Evolutionary conservation across 768 basidiomycete genomes (phyloP), one percentile per base, ranked within the genome.

Genomic region (Crepidotus variabilis): DNA sequence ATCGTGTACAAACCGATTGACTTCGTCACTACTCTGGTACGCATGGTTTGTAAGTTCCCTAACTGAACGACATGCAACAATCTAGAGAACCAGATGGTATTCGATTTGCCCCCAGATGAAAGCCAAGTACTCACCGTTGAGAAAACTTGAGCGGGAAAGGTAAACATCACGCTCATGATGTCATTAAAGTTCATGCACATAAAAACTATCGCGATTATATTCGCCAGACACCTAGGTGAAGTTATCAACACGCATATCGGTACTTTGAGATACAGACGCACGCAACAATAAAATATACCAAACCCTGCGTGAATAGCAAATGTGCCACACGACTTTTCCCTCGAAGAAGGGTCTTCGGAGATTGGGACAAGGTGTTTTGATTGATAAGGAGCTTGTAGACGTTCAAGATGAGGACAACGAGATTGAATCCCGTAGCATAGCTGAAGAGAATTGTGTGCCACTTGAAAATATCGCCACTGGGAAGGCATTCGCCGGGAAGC

Each of bases 381-480:
- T 8, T 36, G 35, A 16, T 8, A 36, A 73, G 58, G 20, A 90
- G 77, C 64, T 85, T 88, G 69, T 79, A 82, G 8, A 77, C 79
- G 28, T 80, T 87, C 58, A 89, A 69, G 24, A 72, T 57, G 46
- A 88, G 75, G 35, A 88, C 85, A 32, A 78, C 54, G 20, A 86
- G 71, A 64, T 90, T 87, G 63, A 89, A 87, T 63, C 75, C 73
- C 87, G 88, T 90, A 32, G 86, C 82, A 61, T 90, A 90, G 35
- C 88, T 84, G 68, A 88, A 90, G 2, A 84, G 84, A 2, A 84
- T 82, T 4, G 85, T 78, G 50, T 87, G 68, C 7, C 67, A 81
- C 65, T 82, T 88, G 64, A 85, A 79, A 4, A 85, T 86, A 24
- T 78, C 63, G 1, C 75, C 72, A 56, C 88, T 86, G 2, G 73